Evolutionary conservation across 257 asterid genomes (phyloP).

Genomic region (Solanum acaule): DNA sequence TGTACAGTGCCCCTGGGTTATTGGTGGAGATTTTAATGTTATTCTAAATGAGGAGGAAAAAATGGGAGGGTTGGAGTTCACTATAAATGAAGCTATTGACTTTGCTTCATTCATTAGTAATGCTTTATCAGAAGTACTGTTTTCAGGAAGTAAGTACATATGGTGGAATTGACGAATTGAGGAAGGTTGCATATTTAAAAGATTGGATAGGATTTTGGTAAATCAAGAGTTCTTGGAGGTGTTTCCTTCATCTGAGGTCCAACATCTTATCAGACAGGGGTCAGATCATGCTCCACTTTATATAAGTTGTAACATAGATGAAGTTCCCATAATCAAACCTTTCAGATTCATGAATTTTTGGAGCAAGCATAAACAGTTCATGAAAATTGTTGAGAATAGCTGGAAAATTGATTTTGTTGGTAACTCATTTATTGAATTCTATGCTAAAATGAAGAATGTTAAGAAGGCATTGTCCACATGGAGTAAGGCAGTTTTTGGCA

Average conservation of each 20-base stretch:
- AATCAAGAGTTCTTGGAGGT: neutral
- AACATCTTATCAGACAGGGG: no score
- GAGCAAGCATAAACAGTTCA: no score
- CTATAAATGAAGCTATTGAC: neutral
- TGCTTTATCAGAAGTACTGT: neutral
- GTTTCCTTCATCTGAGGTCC: neutral
- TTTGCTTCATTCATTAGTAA: neutral
- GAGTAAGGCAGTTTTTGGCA: neutral
- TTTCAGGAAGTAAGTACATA: neutral
- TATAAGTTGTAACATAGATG: neutral
- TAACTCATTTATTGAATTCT: no score
- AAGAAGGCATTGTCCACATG: no score
- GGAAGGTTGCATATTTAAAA: neutral
- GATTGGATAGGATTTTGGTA: neutral
- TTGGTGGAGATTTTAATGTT: no score
- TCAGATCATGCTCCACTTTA: neutral
- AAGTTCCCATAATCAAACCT: neutral
- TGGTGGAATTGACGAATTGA: neutral
- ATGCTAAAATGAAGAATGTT: neutral
- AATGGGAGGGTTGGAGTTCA: no score
- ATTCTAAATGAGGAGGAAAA: no score
- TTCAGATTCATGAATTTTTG: no score
- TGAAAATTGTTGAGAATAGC: neutral
- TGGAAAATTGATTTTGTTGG: neutral
- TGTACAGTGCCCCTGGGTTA: neutral